These are phyloP conservation scores for Helenozyma rhizophorensis DNA, from an alignment of 805 yeast genomes.

Conservation along the genomic window DNA sequence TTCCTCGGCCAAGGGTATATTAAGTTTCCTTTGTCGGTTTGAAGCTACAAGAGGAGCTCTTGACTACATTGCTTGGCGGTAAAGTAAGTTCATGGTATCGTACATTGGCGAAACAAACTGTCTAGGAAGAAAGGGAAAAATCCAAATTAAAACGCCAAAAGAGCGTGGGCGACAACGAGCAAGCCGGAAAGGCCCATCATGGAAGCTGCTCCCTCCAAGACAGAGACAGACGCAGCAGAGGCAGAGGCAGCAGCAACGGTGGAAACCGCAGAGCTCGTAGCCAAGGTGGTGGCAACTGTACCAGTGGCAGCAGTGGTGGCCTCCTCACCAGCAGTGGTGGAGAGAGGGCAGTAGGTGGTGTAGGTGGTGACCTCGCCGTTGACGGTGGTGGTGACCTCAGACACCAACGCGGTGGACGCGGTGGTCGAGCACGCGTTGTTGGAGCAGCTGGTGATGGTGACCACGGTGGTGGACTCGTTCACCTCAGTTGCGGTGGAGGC, in stretches of 20 bases:
- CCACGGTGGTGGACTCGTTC: constrained; percentile 18
- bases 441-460: constrained; percentile 22
- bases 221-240: constrained; percentile 28
- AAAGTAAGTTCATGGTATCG: no score
- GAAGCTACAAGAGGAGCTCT: no score
- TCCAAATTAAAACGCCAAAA: constrained; percentile 19
- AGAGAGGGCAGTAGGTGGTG: constrained; percentile 36
- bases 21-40: no score
- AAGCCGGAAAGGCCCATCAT: constrained; percentile 21
- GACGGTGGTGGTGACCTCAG: constrained; percentile 22
- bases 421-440: constrained; percentile 9
- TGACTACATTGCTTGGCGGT: no score
- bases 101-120: no score
- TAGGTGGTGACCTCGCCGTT: constrained; percentile 15
- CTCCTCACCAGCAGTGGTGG: constrained; percentile 18
- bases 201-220: constrained; percentile 31
- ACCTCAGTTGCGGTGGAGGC: constrained; percentile 2
- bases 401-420: constrained; percentile 26
- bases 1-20: no score
- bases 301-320: constrained; percentile 19
- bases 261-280: constrained; percentile 1
- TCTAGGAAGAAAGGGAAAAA: no score
- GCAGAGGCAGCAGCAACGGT: constrained; percentile 11
- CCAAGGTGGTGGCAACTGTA: constrained; percentile 13
- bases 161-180: constrained; percentile 26